These are phyloP conservation scores for Nannochloris sp. DNA, from an alignment of 139 green algal genomes.

Conservation along the genomic window DNA sequence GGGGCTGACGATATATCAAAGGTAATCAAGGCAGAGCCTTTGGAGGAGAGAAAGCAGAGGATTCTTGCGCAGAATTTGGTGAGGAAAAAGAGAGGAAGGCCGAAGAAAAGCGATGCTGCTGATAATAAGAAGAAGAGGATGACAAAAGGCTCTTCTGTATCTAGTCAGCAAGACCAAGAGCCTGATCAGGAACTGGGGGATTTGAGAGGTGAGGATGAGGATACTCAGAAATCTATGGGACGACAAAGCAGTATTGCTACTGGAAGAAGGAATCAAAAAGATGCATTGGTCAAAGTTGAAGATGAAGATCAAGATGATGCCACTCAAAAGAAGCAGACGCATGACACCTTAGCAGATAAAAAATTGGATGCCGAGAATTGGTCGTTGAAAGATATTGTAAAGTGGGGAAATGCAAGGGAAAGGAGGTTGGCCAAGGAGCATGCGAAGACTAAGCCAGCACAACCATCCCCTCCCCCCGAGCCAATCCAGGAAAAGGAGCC, in stretches of 20 bases:
- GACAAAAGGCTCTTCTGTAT: background rate
- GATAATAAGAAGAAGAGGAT: background rate
- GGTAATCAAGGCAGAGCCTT: background rate
- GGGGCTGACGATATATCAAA: background rate
- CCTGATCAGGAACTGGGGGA: no score
- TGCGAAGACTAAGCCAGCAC: background rate
- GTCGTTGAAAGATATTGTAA: constrained; percentile 11
- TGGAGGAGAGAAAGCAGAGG: background rate
- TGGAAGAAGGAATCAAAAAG: background rate
- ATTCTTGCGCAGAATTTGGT: background rate
- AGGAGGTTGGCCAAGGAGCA: constrained; percentile 1
- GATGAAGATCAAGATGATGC: background rate
- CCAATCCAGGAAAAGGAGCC: background rate
- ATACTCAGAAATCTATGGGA: background rate
- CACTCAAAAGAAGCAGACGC: background rate
- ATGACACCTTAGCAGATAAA: constrained; percentile 4
- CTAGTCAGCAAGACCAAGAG: no score
- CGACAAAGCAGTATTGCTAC: background rate
- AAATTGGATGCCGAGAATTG: constrained; percentile 5
- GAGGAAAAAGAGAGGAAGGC: background rate
- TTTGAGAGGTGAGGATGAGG: background rate
- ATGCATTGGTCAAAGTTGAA: background rate
- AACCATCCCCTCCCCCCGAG: background rate
- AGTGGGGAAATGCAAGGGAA: background rate
- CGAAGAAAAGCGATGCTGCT: background rate